phyloP scores from a whole-genome alignment of 1,139 yeast species.

The Saccharomycopsis hybrid region DNA sequence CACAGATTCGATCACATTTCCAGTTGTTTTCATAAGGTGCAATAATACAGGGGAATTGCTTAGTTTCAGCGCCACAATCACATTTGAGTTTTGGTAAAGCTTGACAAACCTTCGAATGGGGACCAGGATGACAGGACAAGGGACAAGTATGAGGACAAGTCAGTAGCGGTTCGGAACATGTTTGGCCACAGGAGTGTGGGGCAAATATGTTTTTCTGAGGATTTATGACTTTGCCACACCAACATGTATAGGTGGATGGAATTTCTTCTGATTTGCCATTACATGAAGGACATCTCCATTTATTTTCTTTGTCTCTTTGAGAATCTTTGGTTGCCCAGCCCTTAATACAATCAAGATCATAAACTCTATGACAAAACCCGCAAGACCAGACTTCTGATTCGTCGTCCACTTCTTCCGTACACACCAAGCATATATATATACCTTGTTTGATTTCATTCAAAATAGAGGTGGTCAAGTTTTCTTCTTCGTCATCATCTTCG shows the following conservation, averaged over 20 bases:
- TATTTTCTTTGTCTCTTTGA: conserved; percentile 45
- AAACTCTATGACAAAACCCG: conserved; percentile 63
- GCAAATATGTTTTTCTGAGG: conserved; percentile 55
- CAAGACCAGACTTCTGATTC: conserved; percentile 71
- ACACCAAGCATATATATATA: conserved; percentile 69
- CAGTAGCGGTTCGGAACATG: conserved; percentile 52
- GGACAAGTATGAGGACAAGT: conserved; percentile 75
- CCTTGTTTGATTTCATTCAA: conserved; percentile 56
- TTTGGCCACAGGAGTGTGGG: conserved; percentile 89
- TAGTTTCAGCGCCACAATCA: conserved; percentile 62
- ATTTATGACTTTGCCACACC: conserved; percentile 79
- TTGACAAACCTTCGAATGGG: conserved; percentile 71
- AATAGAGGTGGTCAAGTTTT: conserved; percentile 29
- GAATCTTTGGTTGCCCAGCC: conserved; percentile 81
- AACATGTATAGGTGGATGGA: conserved; percentile 67
- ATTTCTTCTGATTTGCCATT: conserved; percentile 46
- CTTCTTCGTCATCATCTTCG: conserved; percentile 21
- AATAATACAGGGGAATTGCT: conserved; percentile 65
- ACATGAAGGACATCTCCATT: conserved; percentile 91
- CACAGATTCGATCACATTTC: conserved; percentile 61
- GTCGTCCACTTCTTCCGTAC: conserved; percentile 76
- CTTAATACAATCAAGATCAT: conserved; percentile 71
- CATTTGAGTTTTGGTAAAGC: conserved; percentile 66
- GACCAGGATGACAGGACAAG: conserved; percentile 81
- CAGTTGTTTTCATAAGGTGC: conserved; percentile 67